A percentile compares a stretch with the other conserved stretches of the same genome.
Evolutionary conservation across 108 stramenopile genomes (phyloP).

Genomic region (Cyclotella distinguenda): DNA sequence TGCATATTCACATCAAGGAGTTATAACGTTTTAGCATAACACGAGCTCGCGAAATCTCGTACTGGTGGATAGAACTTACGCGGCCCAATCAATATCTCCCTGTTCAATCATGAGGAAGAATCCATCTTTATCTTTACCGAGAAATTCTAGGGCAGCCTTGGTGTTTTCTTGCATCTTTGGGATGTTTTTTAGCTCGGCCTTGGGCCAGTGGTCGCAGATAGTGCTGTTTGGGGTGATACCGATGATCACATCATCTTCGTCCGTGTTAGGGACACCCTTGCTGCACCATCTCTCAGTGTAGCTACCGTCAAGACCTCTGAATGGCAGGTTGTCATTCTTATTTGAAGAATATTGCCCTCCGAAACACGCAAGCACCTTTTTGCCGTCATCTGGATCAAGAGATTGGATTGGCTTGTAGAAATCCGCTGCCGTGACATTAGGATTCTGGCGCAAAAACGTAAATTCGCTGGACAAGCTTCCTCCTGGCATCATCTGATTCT

Average conservation of each 20-base stretch:
- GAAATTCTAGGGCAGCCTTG: conserved; percentile 52
- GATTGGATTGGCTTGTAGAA: conserved; percentile 39
- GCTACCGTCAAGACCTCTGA: conserved; percentile 46
- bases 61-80: background rate
- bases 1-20: background rate
- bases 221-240: conserved; percentile 27
- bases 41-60: too few relatives aligned
- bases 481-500: conserved; percentile 32
- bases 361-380: conserved; percentile 55
- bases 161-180: conserved; percentile 50
- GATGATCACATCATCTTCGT: conserved; percentile 30
- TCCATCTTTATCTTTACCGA: conserved; percentile 64
- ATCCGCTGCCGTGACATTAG: conserved; percentile 42
- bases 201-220: conserved; percentile 51
- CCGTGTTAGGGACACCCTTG: conserved; percentile 25
- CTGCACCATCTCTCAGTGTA: conserved; percentile 53
- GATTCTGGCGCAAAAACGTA: conserved; percentile 49
- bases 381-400: conserved; percentile 54
- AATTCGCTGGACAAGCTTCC: conserved; percentile 42
- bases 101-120: conserved; percentile 70
- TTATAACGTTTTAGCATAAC: background rate
- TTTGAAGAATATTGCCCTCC: conserved; percentile 38
- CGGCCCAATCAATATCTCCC: conserved; percentile 70
- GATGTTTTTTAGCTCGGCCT: conserved; percentile 49
- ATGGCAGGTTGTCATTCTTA: conserved; percentile 42